Percentiles rank a stretch among this genome's conserved stretches.
Conservation (phyloP, 768 basidiomycete species). For the Russula brevipes region DNA sequence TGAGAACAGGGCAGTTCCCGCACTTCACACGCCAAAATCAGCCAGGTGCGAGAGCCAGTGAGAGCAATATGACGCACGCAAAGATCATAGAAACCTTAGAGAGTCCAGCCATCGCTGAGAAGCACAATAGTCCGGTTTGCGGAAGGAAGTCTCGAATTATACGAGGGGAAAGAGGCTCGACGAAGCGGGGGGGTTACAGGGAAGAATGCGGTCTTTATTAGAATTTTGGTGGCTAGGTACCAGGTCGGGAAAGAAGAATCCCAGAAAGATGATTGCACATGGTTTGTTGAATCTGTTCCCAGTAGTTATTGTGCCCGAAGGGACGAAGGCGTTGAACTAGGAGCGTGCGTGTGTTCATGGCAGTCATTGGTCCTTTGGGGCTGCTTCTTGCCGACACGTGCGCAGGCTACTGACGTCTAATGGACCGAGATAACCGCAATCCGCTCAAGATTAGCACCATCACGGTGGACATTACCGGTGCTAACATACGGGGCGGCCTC, state of each 20-base stretch:
- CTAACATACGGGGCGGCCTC: not conserved
- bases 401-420: not conserved
- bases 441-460: not conserved
- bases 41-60: conserved; percentile 1
- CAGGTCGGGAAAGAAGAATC: not conserved
- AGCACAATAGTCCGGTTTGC: not conserved
- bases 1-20: conserved; percentile 84
- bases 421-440: not conserved
- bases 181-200: not conserved
- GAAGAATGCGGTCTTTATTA: conserved; percentile 6
- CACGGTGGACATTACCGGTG: not conserved
- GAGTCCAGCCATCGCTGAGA: conserved; percentile 25
- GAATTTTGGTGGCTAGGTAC: not conserved
- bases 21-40: conserved; percentile 38
- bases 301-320: not conserved
- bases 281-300: not conserved
- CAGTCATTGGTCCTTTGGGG: conserved; percentile 7
- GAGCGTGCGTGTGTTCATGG: conserved; percentile 17
- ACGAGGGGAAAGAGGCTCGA: conserved; percentile 1
- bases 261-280: not conserved
- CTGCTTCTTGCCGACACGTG: conserved; percentile 5
- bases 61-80: conserved; percentile 47
- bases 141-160: not conserved
- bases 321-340: not conserved
- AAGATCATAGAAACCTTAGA: conserved; percentile 76